Base-by-base conservation (phyloP, 352 stramenopile species). In the Globisporangium cystogenes region DNA sequence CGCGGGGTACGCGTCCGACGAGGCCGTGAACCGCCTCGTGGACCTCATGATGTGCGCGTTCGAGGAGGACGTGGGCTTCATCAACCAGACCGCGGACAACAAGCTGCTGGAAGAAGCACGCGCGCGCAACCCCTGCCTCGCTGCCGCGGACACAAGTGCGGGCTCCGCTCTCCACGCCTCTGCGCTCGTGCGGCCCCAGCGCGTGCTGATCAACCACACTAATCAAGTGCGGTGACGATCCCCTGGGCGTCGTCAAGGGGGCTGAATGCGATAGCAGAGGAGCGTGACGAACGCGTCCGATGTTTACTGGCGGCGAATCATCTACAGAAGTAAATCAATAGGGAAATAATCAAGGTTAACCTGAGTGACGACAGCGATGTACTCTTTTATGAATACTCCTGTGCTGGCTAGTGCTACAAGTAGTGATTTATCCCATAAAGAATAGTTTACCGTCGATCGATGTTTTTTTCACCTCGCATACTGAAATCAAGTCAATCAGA, bases 11-110 rank as follows among this genome's bases (percentile, higher is more conserved):
- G 40, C 44, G 18, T 5, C 26, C 5, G 21, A 40, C 29, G 20
- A 39, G 14, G 36, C 15, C 24, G 40, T 45, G 16, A 24, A 44
- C 10, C 26, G 42, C 7, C 27, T 57, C n/a, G 41, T 49, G 51
- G 29, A 57, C 40, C 51, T 57, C 40, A 49, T 57, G 51, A 40
- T 50, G 24, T 50, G 31, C 10, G 41, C 40, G 7, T 57, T 57
- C 23, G 41, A 50, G 23, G 51, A 57, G 27, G 51, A 57, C 41
- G 51, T 43, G 12, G 16, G n/a, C 21, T 43, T 50, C n/a, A 33
- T 57, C 20, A 50, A 48, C 20, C 51, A 57, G 21, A 43, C 8
- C 15, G 21, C 26, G 7, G 51, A 57, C 20, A 57, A 50, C 51
- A 21, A 27, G 5, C 21, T 57, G 51, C 51, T 57, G 18, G 40